phyloP scores from a whole-genome alignment of 2,329 filamentous ascomycete genomes.

The Clonostachys rhizophaga region DNA sequence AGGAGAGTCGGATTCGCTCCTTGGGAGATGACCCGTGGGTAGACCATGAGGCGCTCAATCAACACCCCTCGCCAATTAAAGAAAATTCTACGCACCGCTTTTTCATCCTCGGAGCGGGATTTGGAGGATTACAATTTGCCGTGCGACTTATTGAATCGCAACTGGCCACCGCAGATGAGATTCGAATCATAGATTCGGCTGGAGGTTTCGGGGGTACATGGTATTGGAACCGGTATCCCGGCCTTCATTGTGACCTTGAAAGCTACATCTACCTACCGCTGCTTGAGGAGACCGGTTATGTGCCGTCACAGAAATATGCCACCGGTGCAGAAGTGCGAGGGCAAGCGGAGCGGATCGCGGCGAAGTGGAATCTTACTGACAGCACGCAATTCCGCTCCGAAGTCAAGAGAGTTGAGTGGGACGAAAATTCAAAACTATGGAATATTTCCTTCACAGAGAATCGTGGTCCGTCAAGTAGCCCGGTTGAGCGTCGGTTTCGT shows the following conservation, averaged over 20 bases:
- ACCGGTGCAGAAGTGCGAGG: slow-evolving; percentile 33
- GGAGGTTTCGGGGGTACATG: slow-evolving; percentile 44
- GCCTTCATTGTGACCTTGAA: slow-evolving; percentile 53
- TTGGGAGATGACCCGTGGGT: slow-evolving; percentile 26
- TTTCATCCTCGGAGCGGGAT: slow-evolving; percentile 22
- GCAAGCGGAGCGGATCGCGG: slow-evolving; percentile 34
- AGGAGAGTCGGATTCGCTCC: slow-evolving; percentile 4
- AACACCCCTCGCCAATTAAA: slow-evolving; percentile 12
- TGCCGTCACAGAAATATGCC: slow-evolving; percentile 46
- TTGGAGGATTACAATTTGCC: slow-evolving; percentile 22
- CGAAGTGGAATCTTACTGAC: slow-evolving; percentile 30
- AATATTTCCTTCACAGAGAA: slow-evolving; percentile 10
- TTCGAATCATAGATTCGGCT: slow-evolving; percentile 32
- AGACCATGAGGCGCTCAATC: slow-evolving; percentile 21
- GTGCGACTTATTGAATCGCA: slow-evolving; percentile 14
- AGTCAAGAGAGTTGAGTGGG: slow-evolving; percentile 37
- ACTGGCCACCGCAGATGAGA: slow-evolving; percentile 17
- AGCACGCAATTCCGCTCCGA: slow-evolving; percentile 33
- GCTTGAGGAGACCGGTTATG: slow-evolving; percentile 54
- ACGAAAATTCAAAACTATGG: slow-evolving; percentile 25
- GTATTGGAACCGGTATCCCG: slow-evolving; percentile 48
- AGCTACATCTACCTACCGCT: slow-evolving; percentile 55
- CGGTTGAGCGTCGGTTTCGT: slow-evolving; percentile 19
- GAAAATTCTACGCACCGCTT: slow-evolving; percentile 12
- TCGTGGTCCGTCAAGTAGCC: slow-evolving; percentile 11